Evolutionary conservation across 2,329 filamentous ascomycete genomes (phyloP).

Genomic region (Microdochium bolleyi): DNA sequence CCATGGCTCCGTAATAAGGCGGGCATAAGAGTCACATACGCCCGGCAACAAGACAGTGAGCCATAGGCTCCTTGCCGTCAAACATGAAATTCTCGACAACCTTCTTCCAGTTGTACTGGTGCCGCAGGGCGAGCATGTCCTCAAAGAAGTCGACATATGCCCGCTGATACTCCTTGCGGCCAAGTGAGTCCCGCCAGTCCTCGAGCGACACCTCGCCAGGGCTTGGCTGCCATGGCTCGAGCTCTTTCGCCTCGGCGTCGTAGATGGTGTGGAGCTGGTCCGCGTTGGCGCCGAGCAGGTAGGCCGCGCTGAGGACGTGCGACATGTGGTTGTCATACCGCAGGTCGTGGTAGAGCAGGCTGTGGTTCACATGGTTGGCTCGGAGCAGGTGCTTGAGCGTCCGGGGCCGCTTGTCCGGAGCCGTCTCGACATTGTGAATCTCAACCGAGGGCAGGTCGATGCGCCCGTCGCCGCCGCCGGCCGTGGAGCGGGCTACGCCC

Average conservation of each 20-base stretch:
- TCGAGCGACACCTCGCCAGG: constrained; percentile 74
- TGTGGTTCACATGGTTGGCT: constrained; percentile 85
- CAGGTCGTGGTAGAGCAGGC: constrained; percentile 69
- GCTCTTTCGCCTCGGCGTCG: constrained; percentile 60
- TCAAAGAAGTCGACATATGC: constrained; percentile 95
- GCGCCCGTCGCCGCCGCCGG: constrained; percentile 17
- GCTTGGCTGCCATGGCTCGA: constrained; percentile 77
- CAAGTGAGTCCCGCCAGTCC: constrained; percentile 83
- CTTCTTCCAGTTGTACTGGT: constrained; percentile 76
- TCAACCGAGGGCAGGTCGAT: constrained; percentile 60
- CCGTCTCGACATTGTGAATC: constrained; percentile 72
- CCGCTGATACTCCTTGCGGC: constrained; percentile 73
- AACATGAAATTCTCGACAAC: constrained; percentile 73
- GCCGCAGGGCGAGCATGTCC: constrained; percentile 67
- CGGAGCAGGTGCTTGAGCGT: constrained; percentile 86
- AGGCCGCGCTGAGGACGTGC: constrained; percentile 78
- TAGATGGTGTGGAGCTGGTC: constrained; percentile 74
- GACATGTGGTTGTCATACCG: constrained; percentile 76
- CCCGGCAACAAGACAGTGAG: constrained; percentile 72
- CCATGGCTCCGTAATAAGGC: no score
- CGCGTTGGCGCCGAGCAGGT: constrained; percentile 69
- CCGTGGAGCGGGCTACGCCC: constrained; percentile 20
- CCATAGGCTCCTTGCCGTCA: constrained; percentile 63
- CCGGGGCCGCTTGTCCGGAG: constrained; percentile 68
- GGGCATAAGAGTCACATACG: constrained; percentile 53